These are phyloP conservation scores for Cunninghamia lanceolata DNA, from an alignment of 75 land plant genomes.

Conservation along the genomic window DNA sequence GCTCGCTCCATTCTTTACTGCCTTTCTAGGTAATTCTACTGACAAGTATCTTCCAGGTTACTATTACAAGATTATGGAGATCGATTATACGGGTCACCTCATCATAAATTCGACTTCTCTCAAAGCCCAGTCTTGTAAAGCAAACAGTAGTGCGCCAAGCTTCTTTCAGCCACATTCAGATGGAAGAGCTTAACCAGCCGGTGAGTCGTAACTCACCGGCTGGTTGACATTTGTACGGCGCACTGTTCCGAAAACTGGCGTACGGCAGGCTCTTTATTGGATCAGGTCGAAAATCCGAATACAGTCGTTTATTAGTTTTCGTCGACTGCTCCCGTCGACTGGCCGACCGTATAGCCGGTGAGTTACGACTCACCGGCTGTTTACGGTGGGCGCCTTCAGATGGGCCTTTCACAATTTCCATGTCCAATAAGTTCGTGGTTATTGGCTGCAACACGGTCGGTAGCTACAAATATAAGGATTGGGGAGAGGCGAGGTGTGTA, in stretches of 20 bases:
- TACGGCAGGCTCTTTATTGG: no score
- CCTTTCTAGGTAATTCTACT: background rate
- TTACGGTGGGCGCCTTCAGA: no score
- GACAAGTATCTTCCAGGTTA: background rate
- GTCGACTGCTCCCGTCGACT: no score
- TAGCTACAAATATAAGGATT: background rate
- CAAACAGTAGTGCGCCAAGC: background rate
- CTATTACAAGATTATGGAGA: background rate
- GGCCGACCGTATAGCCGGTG: no score
- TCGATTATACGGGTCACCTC: background rate
- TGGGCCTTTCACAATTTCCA: background rate
- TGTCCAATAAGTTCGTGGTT: background rate
- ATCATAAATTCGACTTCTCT: background rate
- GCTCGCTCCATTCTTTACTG: background rate
- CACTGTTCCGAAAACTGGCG: no score
- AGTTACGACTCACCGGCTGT: no score
- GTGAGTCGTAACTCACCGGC: no score
- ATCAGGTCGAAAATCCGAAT: no score
- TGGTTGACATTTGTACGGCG: no score
- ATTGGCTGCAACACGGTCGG: background rate
- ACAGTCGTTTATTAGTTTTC: no score
- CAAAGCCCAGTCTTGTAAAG: background rate
- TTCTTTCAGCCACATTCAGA: background rate
- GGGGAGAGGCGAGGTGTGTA: background rate
- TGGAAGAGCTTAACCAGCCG: no score